Evolutionary conservation across 345 rosid genomes (phyloP).

Genomic region (Salix udensis): DNA sequence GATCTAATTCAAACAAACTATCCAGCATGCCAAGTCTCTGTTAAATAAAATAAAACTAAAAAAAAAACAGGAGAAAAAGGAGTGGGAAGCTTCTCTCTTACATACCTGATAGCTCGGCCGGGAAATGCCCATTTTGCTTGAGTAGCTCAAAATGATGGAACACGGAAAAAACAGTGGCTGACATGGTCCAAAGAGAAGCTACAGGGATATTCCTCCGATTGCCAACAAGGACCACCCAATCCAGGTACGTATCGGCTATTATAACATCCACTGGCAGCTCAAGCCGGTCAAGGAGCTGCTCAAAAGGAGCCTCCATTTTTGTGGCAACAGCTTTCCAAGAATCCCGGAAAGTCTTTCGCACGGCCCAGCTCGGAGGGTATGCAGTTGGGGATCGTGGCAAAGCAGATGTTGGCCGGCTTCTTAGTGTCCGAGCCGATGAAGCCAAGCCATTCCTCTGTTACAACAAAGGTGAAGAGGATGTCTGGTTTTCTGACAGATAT

Average conservation of each 20-base stretch:
- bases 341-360: slow-evolving; percentile 9
- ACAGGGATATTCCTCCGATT: slow-evolving; percentile 20
- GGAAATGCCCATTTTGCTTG: slow-evolving; percentile 14
- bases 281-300: slow-evolving; percentile 14
- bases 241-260: slow-evolving; percentile 14
- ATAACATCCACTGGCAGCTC: background rate
- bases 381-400: slow-evolving; percentile 20
- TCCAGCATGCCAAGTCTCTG: too few relatives aligned
- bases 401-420: slow-evolving; percentile 4
- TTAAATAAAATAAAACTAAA: background rate
- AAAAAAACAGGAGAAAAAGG: background rate
- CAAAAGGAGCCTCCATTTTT: slow-evolving; percentile 20
- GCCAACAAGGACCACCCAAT: slow-evolving; percentile 14
- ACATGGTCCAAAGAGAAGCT: slow-evolving; percentile 25
- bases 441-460: slow-evolving; percentile 13
- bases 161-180: slow-evolving; percentile 17
- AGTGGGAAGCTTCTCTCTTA: background rate
- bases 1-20: too few relatives aligned
- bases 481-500: background rate
- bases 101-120: slow-evolving; percentile 4
- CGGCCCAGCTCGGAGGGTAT: slow-evolving; percentile 27
- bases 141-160: slow-evolving; percentile 18
- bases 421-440: background rate
- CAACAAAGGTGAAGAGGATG: slow-evolving; percentile 1
- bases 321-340: slow-evolving; percentile 15